Evolutionary conservation across 1,139 yeast genomes (phyloP).

Genomic region (Suhomyces atakaporum): DNA sequence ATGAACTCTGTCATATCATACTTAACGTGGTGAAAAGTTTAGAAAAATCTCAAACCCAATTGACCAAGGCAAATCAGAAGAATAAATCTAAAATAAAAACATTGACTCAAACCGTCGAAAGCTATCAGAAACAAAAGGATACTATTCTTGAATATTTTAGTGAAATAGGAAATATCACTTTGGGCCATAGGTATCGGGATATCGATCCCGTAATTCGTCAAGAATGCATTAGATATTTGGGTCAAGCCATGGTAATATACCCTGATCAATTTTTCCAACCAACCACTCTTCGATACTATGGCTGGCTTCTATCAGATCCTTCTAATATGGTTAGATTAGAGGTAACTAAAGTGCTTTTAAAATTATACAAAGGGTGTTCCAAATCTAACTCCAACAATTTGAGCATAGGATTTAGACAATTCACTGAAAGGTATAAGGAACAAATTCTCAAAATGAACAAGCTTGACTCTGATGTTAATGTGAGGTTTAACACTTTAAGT

Average conservation of each 20-base stretch:
- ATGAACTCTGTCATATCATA: conserved; percentile 56
- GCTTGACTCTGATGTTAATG: conserved; percentile 41
- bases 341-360: conserved; percentile 58
- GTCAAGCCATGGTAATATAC: conserved; percentile 66
- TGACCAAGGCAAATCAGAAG: conserved; percentile 29
- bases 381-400: conserved; percentile 15
- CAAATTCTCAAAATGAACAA: conserved; percentile 62
- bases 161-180: conserved; percentile 67
- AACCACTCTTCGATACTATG: conserved; percentile 71
- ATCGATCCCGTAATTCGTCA: conserved; percentile 70
- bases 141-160: conserved; percentile 57
- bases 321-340: conserved; percentile 62
- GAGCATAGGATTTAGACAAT: conserved; percentile 59
- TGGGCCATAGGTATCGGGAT: conserved; percentile 80
- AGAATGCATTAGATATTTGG: conserved; percentile 63
- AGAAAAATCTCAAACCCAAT: conserved; percentile 48
- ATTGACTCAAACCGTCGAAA: conserved; percentile 48
- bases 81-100: conserved; percentile 38
- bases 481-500: conserved; percentile 53
- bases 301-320: conserved; percentile 81
- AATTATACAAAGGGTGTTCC: conserved; percentile 40
- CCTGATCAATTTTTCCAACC: conserved; percentile 76
- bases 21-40: conserved; percentile 45
- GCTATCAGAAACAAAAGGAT: conserved; percentile 53
- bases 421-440: conserved; percentile 67